Evolutionary conservation across 2,329 filamentous ascomycete genomes (phyloP).

Genomic region (Aspergillus udagawae): DNA sequence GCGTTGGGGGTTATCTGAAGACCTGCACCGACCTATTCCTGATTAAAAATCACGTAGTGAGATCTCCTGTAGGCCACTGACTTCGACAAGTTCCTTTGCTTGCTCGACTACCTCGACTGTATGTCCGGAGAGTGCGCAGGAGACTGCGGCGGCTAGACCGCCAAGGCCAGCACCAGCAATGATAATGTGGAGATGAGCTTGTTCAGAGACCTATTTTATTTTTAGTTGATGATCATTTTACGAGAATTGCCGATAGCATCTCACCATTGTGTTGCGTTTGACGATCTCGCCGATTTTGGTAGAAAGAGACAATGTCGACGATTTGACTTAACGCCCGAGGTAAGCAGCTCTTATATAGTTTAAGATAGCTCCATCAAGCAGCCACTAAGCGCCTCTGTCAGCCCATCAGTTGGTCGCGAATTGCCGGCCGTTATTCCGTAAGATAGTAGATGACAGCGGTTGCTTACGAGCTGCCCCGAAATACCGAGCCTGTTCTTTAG

Average conservation of each 20-base stretch:
- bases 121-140: slow-evolving; percentile 23
- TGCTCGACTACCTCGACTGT: slow-evolving; percentile 27
- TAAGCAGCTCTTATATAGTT: background rate
- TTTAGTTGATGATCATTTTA: background rate
- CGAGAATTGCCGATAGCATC: background rate
- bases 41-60: background rate
- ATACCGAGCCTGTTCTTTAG: background rate
- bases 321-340: background rate
- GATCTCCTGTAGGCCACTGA: slow-evolving; percentile 16
- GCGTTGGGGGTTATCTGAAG: slow-evolving; percentile 50
- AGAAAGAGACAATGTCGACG: too few relatives aligned
- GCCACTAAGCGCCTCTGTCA: background rate
- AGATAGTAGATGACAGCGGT: background rate
- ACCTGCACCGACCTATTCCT: slow-evolving; percentile 53
- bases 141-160: slow-evolving; percentile 29
- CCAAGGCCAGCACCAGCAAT: slow-evolving; percentile 30
- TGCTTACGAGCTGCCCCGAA: background rate
- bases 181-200: slow-evolving; percentile 22
- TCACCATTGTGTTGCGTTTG: background rate
- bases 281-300: background rate
- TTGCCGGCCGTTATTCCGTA: background rate
- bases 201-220: background rate
- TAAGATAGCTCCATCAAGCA: background rate
- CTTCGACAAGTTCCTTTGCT: slow-evolving; percentile 30
- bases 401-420: background rate